A percentile compares a stretch with the other conserved stretches of the same genome.
These are phyloP conservation scores for Didymella glomerata DNA, from an alignment of 2,329 filamentous ascomycete species.

Conservation along the genomic window DNA sequence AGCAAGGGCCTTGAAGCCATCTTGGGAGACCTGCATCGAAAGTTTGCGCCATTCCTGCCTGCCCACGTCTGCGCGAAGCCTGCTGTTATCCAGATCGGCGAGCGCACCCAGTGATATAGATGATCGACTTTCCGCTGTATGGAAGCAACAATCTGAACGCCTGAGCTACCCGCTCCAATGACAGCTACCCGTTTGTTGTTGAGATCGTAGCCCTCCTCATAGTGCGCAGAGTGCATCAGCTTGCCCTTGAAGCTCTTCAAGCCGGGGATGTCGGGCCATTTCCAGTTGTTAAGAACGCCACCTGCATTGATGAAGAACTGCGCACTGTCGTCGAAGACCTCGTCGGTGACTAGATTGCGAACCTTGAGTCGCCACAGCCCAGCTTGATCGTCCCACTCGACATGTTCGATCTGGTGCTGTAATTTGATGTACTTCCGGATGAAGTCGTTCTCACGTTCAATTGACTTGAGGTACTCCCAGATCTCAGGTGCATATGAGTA, in stretches of 20 bases:
- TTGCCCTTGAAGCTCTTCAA: constrained; percentile 53
- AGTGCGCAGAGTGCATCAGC: constrained; percentile 56
- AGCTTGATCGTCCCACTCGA: constrained; percentile 29
- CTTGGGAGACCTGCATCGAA: constrained; percentile 48
- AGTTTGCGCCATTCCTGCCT: constrained; percentile 58
- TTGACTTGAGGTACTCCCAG: constrained; percentile 58
- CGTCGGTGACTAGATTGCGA: constrained; percentile 25
- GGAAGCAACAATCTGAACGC: constrained; percentile 55
- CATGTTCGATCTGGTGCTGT: constrained; percentile 28
- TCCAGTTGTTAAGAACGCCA: constrained; percentile 46
- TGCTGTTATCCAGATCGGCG: constrained; percentile 59
- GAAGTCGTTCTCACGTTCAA: constrained; percentile 47
- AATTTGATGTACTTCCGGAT: constrained; percentile 42
- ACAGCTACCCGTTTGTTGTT: constrained; percentile 54
- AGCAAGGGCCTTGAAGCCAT: constrained; percentile 9
- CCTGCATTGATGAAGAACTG: constrained; percentile 38
- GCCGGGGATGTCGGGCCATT: constrained; percentile 55
- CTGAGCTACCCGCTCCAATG: constrained; percentile 53
- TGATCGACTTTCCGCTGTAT: constrained; percentile 51
- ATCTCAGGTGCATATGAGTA: constrained; percentile 61
- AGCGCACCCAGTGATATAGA: constrained; percentile 55
- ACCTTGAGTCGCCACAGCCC: constrained; percentile 29
- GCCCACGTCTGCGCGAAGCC: constrained; percentile 60
- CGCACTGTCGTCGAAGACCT: constrained; percentile 30
- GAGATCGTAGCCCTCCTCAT: constrained; percentile 50